phyloP scores from a whole-genome alignment of 2,329 filamentous ascomycete species.

The Beauveria brongniartii region DNA sequence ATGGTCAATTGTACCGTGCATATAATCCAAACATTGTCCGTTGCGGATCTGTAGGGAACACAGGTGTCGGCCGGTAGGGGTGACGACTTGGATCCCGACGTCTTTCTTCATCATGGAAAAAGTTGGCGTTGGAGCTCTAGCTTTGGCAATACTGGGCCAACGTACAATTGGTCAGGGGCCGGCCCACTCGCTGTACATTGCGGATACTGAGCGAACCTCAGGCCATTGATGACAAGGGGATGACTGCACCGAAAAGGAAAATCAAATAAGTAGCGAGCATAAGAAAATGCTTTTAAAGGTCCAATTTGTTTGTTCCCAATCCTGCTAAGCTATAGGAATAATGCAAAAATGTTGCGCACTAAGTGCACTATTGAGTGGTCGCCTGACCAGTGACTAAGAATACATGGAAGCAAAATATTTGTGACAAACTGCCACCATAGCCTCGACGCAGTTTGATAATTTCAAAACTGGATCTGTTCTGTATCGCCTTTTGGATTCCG shows the following conservation, averaged over 20 bases:
- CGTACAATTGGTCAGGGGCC: conserved; percentile 8
- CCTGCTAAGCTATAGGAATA: neutral
- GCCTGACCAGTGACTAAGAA: neutral
- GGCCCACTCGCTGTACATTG: neutral
- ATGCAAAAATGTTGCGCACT: neutral
- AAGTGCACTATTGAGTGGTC: neutral
- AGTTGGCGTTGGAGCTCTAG: conserved; percentile 7
- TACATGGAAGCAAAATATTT: neutral
- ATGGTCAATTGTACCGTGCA: neutral
- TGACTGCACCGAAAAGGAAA: neutral
- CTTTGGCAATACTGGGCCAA: conserved; percentile 6
- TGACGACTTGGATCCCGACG: neutral
- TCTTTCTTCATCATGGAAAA: conserved; percentile 6
- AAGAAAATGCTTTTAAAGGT: neutral
- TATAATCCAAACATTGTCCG: neutral
- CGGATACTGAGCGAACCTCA: neutral
- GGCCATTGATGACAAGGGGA: neutral
- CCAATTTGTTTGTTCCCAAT: neutral
- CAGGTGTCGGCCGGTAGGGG: neutral
- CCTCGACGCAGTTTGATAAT: neutral
- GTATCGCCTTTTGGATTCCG: neutral
- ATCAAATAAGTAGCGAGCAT: neutral
- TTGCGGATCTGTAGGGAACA: neutral
- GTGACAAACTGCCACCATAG: neutral
- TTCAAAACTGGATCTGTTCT: neutral